Evolutionary conservation across 2,329 filamentous ascomycete genomes (phyloP), one percentile per base, ranked within the genome.

Genomic region (Aspergillaceae sp.): DNA sequence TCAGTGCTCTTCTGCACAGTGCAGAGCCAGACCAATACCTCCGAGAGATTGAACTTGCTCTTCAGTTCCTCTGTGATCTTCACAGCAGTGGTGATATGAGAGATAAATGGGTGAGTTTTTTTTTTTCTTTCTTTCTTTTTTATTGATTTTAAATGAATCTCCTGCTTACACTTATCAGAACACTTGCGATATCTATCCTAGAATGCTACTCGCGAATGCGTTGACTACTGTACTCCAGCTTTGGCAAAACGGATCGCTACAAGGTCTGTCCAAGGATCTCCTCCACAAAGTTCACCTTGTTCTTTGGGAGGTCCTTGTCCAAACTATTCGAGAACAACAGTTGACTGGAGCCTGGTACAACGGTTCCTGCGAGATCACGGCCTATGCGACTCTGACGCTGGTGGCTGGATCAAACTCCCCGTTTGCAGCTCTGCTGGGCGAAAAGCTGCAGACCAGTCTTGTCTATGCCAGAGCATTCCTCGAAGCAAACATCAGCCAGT

Each of bases 101-200:
- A 19, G 44, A 42, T 27, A 46, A 46, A 46, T 46, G 44, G 44
- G 44, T 41, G n/a, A 46, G 38, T 29, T 11, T 11, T 38, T 38
- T 7, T 19, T 29, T 11, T 11, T 38, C 11, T 7, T 19, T 19
- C 19, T 19, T 19, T 19, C 19, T 19, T 19, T 19, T 2, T 19
- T 11, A 11, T 4, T 38, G 35, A 33, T 33, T 10, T 10, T 6
- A 33, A 33, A 33, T 33, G 5, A 10, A 33, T 19, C 7, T 11
- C 19, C 35, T 38, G 35, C 35, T 38, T 1, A 38, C 19, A 26
- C 35, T 11, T 4, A 11, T 26, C 35, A 44, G 43, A 44, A 44
- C 29, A 33, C 35, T 5, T 34, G 43, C 29, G 19, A 27, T 10
- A 19, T 29, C n/a, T 44, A 44, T 28, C 37, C 43, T 8, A 38